Percentiles rank a stretch among this genome's conserved stretches.
These are phyloP conservation scores for Tephrocybe sp. DNA, from an alignment of 768 basidiomycete genomes.

Conservation along the genomic window DNA sequence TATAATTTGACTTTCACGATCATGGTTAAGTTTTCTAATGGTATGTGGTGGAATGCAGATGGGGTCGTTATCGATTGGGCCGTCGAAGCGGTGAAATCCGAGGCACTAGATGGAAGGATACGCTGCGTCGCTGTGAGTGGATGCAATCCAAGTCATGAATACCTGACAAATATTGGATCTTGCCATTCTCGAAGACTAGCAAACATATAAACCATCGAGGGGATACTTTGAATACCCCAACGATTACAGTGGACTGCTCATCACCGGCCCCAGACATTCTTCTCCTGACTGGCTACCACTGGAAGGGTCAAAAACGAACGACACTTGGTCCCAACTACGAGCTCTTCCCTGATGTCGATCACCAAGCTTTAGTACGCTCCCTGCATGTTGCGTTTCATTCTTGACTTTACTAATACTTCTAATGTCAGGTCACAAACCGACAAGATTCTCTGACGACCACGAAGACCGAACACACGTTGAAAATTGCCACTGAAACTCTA, in stretches of 20 bases:
- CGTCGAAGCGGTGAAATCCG: constrained; percentile 26
- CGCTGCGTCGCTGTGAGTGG: constrained; percentile 28
- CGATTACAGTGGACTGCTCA: constrained; percentile 32
- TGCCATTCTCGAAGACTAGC: constrained; percentile 18
- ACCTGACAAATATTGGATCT: no score
- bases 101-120: constrained; percentile 21
- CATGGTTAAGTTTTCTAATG: constrained; percentile 33
- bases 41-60: constrained; percentile 30
- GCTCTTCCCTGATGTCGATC: constrained; percentile 28
- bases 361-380: constrained; percentile 16
- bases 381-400: neutral
- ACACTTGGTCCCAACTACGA: constrained; percentile 27
- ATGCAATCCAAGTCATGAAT: neutral
- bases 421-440: constrained; percentile 12
- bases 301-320: constrained; percentile 22
- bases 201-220: constrained; percentile 32
- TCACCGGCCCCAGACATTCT: constrained; percentile 28
- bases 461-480: constrained; percentile 23
- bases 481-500: constrained; percentile 21
- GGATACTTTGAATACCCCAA: constrained; percentile 32
- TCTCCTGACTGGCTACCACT: constrained; percentile 33
- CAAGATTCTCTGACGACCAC: constrained; percentile 18
- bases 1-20: neutral
- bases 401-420: neutral
- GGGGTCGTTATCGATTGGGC: constrained; percentile 30